Evolutionary conservation across 495 filamentous ascomycete genomes (phyloP).

Genomic region (Xeromyces bisporus): DNA sequence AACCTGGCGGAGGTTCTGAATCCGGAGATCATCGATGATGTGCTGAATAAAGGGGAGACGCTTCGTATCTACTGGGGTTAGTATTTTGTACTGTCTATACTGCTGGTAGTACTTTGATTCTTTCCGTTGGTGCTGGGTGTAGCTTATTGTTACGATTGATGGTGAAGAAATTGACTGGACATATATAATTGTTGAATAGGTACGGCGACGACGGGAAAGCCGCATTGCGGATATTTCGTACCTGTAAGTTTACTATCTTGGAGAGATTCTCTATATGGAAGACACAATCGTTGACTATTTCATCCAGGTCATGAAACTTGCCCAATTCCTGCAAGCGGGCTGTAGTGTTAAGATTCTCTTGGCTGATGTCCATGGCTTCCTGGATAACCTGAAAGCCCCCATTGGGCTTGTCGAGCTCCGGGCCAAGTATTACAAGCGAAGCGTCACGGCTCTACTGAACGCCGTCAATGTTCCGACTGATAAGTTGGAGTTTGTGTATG

Average conservation of each 20-base stretch:
- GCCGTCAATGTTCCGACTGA: conserved; percentile 58
- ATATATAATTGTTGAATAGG: conserved; percentile 21
- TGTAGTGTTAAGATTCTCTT: conserved; percentile 70
- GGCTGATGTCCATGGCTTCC: conserved; percentile 65
- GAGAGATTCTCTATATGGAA: neutral
- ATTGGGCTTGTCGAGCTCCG: conserved; percentile 73
- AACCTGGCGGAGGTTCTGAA: conserved; percentile 78
- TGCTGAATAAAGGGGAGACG: conserved; percentile 52
- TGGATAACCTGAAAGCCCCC: conserved; percentile 71
- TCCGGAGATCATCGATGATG: conserved; percentile 63
- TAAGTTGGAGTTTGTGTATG: conserved; percentile 68
- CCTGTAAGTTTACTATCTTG: conserved; percentile 2
- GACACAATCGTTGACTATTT: neutral
- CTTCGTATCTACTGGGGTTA: conserved; percentile 74
- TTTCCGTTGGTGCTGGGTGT: neutral
- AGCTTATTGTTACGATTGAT: conserved; percentile 1
- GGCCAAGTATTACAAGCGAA: conserved; percentile 51
- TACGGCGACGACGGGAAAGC: conserved; percentile 66
- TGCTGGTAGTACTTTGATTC: neutral
- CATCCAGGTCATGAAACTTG: conserved; percentile 64
- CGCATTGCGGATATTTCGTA: conserved; percentile 65
- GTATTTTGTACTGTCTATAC: neutral
- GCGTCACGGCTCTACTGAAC: conserved; percentile 48
- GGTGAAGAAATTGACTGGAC: conserved; percentile 2
- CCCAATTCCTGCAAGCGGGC: conserved; percentile 69